phyloP scores from a whole-genome alignment of 768 basidiomycete species.

The Lactifluus hygrophoroides region DNA sequence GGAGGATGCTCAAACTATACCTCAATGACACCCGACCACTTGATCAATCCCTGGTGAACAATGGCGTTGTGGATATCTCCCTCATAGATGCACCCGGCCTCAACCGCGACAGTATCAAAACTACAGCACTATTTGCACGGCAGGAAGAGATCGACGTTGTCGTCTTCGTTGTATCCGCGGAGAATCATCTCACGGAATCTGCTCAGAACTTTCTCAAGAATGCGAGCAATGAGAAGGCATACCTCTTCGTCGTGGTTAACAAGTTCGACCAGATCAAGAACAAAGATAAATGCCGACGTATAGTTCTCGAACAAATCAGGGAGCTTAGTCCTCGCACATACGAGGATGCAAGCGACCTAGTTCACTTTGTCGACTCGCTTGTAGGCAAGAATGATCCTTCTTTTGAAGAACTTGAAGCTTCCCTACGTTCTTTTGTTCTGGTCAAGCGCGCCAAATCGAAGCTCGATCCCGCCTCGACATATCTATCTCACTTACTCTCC shows the following conservation, averaged over 20 bases:
- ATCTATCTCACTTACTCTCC: conserved; percentile 79
- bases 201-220: conserved; percentile 90
- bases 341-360: conserved; percentile 85
- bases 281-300: conserved; percentile 83
- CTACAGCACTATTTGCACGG: conserved; percentile 89
- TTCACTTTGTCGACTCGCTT: conserved; percentile 96
- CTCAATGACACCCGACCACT: conserved; percentile 72
- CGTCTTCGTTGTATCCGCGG: conserved; percentile 95
- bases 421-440: conserved; percentile 89
- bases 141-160: conserved; percentile 98
- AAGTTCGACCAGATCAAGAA: conserved; percentile 93
- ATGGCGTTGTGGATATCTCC: conserved; percentile 94
- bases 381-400: conserved; percentile 58
- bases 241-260: conserved; percentile 97
- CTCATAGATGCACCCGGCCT: conserved; percentile 98
- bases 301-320: conserved; percentile 90
- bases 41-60: conserved; percentile 81
- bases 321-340: conserved; percentile 87
- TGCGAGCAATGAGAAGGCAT: conserved; percentile 95
- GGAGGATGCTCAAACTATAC: conserved; percentile 81
- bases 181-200: conserved; percentile 97
- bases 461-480: conserved; percentile 87
- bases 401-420: conserved; percentile 84
- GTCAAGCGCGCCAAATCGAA: conserved; percentile 95
- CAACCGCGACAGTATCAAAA: conserved; percentile 91